These are phyloP conservation scores for Suillus subalutaceus DNA, from an alignment of 768 basidiomycete species.

Conservation along the genomic window DNA sequence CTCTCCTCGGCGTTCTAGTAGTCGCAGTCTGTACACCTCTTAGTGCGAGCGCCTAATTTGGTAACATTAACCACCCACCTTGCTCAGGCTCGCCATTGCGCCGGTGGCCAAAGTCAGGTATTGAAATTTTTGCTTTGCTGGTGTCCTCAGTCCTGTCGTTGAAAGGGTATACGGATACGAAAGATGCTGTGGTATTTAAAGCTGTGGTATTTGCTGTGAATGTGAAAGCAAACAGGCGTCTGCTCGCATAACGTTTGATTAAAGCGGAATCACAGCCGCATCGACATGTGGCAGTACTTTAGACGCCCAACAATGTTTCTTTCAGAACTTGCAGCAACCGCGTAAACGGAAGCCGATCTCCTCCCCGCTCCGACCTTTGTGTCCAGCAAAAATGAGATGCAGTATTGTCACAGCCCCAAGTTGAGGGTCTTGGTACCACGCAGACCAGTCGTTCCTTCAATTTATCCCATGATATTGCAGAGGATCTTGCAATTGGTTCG, in stretches of 20 bases:
- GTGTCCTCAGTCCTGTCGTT: not conserved
- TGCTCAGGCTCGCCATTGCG: not conserved
- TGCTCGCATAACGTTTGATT: not conserved
- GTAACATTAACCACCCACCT: not conserved
- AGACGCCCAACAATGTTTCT: not conserved
- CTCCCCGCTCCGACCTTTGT: no score
- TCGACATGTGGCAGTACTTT: not conserved
- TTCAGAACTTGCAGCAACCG: not conserved
- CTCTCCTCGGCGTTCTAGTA: not conserved
- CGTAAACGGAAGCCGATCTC: not conserved
- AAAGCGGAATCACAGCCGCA: not conserved
- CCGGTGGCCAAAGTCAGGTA: not conserved
- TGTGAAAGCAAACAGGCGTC: not conserved
- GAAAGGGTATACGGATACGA: not conserved
- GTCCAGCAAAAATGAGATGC: not conserved
- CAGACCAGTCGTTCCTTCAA: not conserved
- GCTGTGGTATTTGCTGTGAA: not conserved
- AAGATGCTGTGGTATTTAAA: conserved; percentile 1
- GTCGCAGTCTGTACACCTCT: not conserved
- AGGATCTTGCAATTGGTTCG: not conserved
- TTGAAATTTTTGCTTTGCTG: not conserved
- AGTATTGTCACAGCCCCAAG: not conserved
- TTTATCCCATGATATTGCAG: not conserved
- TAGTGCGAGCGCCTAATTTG: not conserved
- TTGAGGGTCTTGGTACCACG: not conserved